These are phyloP conservation scores for Thraustochytrium striatum DNA, from an alignment of 352 stramenopile genomes.

Conservation along the genomic window DNA sequence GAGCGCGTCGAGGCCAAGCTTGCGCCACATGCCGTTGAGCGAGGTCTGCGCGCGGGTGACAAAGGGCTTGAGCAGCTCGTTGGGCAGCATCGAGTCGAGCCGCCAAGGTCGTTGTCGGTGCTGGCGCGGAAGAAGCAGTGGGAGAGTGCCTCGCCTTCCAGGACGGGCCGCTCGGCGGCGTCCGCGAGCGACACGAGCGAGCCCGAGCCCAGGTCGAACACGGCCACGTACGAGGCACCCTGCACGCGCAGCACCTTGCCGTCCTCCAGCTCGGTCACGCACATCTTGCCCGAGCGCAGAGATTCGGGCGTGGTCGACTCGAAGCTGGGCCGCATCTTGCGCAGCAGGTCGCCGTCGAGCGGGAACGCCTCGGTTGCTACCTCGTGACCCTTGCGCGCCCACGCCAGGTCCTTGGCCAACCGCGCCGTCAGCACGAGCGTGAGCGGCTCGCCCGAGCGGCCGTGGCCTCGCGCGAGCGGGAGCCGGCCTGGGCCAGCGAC, in stretches of 20 bases:
- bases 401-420: too few species aligned
- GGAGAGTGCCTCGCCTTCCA: slow-evolving; percentile 13
- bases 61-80: background rate
- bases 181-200: background rate
- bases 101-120: slow-evolving; percentile 56
- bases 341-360: too few species aligned
- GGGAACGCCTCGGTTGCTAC: too few species aligned
- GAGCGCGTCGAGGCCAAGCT: slow-evolving; percentile 2
- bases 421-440: too few species aligned
- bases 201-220: background rate
- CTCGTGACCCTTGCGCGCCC: too few species aligned
- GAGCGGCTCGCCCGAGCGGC: too few species aligned
- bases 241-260: background rate
- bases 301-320: too few species aligned
- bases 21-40: background rate
- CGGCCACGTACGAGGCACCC: background rate
- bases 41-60: background rate
- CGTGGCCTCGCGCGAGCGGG: too few species aligned
- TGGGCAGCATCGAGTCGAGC: slow-evolving; percentile 38
- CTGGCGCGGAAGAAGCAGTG: slow-evolving; percentile 54
- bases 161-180: background rate
- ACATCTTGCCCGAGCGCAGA: too few species aligned
- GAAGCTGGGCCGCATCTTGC: too few species aligned
- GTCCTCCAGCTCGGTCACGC: background rate
- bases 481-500: too few species aligned